These are phyloP conservation scores for Pleurotus giganteus DNA, from an alignment of 768 basidiomycete genomes.

Conservation along the genomic window DNA sequence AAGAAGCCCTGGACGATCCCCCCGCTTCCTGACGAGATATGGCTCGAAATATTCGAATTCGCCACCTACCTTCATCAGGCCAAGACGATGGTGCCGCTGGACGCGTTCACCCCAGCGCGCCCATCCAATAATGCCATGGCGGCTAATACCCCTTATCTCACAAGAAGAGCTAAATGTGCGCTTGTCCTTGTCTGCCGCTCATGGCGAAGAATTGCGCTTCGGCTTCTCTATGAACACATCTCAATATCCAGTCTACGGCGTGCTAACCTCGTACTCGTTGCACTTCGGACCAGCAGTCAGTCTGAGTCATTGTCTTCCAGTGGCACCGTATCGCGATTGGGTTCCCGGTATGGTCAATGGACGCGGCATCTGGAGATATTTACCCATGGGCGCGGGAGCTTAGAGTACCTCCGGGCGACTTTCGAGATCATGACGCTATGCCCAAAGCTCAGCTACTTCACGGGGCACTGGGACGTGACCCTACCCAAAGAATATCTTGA, in stretches of 20 bases:
- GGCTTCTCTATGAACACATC: slow-evolving; percentile 44
- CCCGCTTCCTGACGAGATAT: slow-evolving; percentile 45
- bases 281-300: slow-evolving; percentile 25
- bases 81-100: slow-evolving; percentile 39
- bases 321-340: not conserved
- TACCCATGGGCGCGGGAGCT: slow-evolving; percentile 41
- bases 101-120: slow-evolving; percentile 43
- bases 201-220: slow-evolving; percentile 42
- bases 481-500: slow-evolving; percentile 43
- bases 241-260: slow-evolving; percentile 43
- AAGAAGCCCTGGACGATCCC: not conserved
- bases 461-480: slow-evolving; percentile 41
- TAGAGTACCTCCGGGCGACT: slow-evolving; percentile 38
- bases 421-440: slow-evolving; percentile 45
- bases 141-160: slow-evolving; percentile 41
- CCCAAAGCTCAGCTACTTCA: slow-evolving; percentile 43
- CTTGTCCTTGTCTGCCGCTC: slow-evolving; percentile 46
- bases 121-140: slow-evolving; percentile 43
- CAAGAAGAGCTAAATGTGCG: slow-evolving; percentile 48
- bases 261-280: slow-evolving; percentile 34
- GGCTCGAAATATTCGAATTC: slow-evolving; percentile 57
- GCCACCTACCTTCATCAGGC: slow-evolving; percentile 46
- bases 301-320: slow-evolving; percentile 1
- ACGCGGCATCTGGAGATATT: slow-evolving; percentile 47
- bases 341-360: slow-evolving; percentile 39